phyloP scores from a whole-genome alignment of 208 protist genomes.

The Eutreptiella sp. region DNA sequence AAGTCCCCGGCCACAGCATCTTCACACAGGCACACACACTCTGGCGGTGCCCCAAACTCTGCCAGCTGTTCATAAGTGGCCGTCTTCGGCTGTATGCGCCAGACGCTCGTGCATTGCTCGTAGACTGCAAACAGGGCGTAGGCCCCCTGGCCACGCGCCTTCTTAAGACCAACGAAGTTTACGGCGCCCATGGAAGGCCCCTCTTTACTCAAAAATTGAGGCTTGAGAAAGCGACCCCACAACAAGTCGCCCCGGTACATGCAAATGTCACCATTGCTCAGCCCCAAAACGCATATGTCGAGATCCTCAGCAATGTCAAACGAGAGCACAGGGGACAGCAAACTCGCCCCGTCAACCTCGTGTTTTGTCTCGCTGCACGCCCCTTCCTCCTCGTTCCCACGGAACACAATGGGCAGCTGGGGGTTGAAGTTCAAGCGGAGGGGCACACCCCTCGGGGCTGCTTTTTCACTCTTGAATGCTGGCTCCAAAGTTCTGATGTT shows the following conservation, averaged over 20 bases:
- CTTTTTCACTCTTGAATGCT: too few relatives aligned
- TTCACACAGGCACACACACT: conserved; percentile 3
- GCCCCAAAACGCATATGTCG: conserved; percentile 64
- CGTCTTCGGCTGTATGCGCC: conserved; percentile 25
- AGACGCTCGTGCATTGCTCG: conserved; percentile 7
- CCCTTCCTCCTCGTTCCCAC: too few relatives aligned
- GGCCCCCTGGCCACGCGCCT: too few relatives aligned
- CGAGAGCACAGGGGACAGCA: conserved; percentile 53
- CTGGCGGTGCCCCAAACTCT: conserved; percentile 44
- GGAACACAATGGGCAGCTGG: too few relatives aligned
- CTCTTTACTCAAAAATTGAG: conserved; percentile 3
- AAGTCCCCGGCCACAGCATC: conserved; percentile 6
- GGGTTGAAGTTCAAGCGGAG: conserved; percentile 30
- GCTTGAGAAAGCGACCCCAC: conserved; percentile 23
- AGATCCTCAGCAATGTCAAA: conserved; percentile 73
- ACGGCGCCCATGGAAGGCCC: conserved; percentile 19
- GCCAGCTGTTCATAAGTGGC: conserved; percentile 30
- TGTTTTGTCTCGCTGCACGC: conserved; percentile 27
- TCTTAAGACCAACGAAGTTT: neutral
- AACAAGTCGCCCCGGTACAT: conserved; percentile 53
- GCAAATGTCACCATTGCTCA: conserved; percentile 68
- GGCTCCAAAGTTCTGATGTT: too few relatives aligned
- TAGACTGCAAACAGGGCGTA: conserved; percentile 31
- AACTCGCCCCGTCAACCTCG: conserved; percentile 1
- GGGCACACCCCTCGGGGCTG: neutral